Base-by-base conservation (phyloP, 345 rosid genomes). In the Salix exigua region DNA sequence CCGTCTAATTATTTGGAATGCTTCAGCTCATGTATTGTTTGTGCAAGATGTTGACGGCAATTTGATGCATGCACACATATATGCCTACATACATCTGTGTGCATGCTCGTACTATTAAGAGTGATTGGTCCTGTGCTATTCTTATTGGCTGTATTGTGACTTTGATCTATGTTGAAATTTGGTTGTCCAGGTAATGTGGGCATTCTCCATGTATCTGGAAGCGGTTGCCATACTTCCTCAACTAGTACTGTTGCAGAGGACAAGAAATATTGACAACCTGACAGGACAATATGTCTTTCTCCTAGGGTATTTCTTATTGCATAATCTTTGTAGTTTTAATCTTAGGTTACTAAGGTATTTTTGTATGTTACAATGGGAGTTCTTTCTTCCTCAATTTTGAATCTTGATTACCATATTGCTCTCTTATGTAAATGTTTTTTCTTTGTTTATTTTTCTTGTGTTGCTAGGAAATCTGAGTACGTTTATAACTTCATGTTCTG, bases 151-250 rank as follows among this genome's bases (percentile, higher is more conserved):
- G 7, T 48, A 18, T 37, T 23, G 21, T 51, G 25, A 33, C 31
- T 12, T 30, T 66, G 33, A 5, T 30, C 33, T 33, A 21, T 7
- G 30, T 25, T 58, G 35, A 19, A 46, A 23, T 63, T 7, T 70
- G 37, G 18, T 61, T 26, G 33, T 18, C 10, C 78, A 89, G 89
- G 82, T 87, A 31, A 48, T 85, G 82, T 86, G 92, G 90, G 31
- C 88, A 30, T 83, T 79, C 71, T 87, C 92, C 25, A 37, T 87
- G 64, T 89, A 81, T 72, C 76, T 89, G 21, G 90, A 89, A 85
- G 92, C 90, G 19, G 85, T 89, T 55, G 89, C 90, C 30, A 87
- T 89, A 63, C 68, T 89, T 69, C 90, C 90, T 1, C 89, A 89
- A 60, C 80, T 89, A 66, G 82, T 89, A 16, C 61, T 89, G 71